Base-by-base conservation (phyloP, 495 filamentous ascomycete species). In the Aspergillus hancockii region DNA sequence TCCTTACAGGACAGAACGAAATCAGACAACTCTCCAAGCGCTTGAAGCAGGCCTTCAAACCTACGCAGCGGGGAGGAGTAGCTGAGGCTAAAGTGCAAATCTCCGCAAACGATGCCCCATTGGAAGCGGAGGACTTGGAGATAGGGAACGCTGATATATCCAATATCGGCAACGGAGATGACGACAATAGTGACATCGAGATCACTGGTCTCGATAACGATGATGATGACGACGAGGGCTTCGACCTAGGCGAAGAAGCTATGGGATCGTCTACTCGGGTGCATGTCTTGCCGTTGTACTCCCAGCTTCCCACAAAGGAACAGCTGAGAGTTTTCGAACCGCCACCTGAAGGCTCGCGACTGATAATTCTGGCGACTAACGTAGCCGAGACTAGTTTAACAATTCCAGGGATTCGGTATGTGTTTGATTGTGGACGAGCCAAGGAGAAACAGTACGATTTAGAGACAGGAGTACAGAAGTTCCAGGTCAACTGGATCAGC, bases 301-400 rank as follows among this genome's bases (percentile, higher is more conserved):
- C 95, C 4, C 83, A 97, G 46, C 81, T 99, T n/a, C 91, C 93
- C 2, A 94, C 92, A 13, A 91, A 87, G 66, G 90, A 98, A 64
- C 95, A 98, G 71, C 80, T 97, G 60, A 87, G 81, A 61, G 92
- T 99, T n/a, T 99, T 99, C 62, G 90, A 96, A 45, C 81, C 86
- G 2, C 87, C 92, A 0, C 93, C 95, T 9, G 88, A 91, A 36
- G 89, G 88, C 40, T 90, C 90, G 10, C 86, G 95, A 5, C 82
- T 96, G 9, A 90, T 98, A 58, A 89, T 99, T 18, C 75, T 99
- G 21, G 92, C 95, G 0, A 99, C 95, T 21, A 99, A 99, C 70
- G 90, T 99, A 22, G 95, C 95, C 0, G 95, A 99, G 71, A 99
- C 95, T 4, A 92, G 88, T 81, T 79, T 99, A 57, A 99, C 95